Evolutionary conservation across 345 rosid genomes (phyloP).

Genomic region (Syzygium aqueum): DNA sequence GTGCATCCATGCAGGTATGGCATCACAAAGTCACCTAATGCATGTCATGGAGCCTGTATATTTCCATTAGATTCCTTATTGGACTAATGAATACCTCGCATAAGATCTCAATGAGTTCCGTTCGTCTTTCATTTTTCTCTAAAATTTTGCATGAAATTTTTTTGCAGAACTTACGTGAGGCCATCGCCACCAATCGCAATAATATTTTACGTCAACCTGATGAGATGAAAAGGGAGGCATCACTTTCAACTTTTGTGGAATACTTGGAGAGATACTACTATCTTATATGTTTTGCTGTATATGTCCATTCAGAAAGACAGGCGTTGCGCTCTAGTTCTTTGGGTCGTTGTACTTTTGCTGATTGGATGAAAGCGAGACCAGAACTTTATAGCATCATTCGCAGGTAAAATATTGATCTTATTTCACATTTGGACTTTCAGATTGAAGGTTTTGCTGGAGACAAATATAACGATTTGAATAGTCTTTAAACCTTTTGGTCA

Average conservation of each 20-base stretch:
- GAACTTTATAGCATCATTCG: slow-evolving; percentile 92
- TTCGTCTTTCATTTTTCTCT: slow-evolving; percentile 2
- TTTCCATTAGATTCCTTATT: not conserved
- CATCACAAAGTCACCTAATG: not conserved
- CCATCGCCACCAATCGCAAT: slow-evolving; percentile 82
- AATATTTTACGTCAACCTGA: slow-evolving; percentile 90
- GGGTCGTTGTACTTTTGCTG: slow-evolving; percentile 77
- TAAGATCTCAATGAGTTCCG: not conserved
- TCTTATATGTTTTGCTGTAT: slow-evolving; percentile 95
- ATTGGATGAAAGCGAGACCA: slow-evolving; percentile 99
- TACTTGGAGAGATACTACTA: slow-evolving; percentile 97
- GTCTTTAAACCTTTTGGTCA: not conserved
- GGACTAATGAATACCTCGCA: not conserved
- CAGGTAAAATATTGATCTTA: slow-evolving; percentile 38
- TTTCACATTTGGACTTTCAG: not conserved
- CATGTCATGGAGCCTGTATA: not conserved
- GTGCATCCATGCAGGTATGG: slow-evolving; percentile 96
- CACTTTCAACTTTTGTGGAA: slow-evolving; percentile 90
- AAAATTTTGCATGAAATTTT: not conserved
- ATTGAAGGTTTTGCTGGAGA: not conserved
- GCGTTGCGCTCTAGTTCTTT: slow-evolving; percentile 66
- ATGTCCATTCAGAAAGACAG: slow-evolving; percentile 89
- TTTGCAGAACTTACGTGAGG: slow-evolving; percentile 92
- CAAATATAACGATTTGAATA: not conserved
- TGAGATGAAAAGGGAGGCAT: slow-evolving; percentile 97